These are phyloP conservation scores for Umbilicus rupestris DNA, from an alignment of 164 flowering plant species.

Conservation along the genomic window DNA sequence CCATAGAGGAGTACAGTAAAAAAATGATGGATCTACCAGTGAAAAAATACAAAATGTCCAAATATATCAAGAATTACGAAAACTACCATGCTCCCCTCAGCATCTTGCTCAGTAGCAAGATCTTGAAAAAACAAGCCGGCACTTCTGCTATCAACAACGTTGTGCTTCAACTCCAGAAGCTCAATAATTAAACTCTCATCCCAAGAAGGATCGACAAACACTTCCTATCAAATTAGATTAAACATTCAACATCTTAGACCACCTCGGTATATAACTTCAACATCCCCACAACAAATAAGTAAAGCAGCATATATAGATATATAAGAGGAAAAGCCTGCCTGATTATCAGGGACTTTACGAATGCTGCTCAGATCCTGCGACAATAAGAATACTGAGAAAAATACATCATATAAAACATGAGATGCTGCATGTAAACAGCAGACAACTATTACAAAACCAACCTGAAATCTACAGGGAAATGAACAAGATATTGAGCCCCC, in stretches of 20 bases:
- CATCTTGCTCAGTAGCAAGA: conserved; percentile 77
- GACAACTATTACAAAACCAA: conserved; percentile 11
- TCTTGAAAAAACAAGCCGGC: conserved; percentile 82
- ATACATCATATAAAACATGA: not conserved
- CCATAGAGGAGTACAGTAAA: no score
- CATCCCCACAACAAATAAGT: not conserved
- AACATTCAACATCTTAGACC: not conserved
- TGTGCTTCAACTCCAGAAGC: conserved; percentile 65
- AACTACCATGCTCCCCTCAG: conserved; percentile 47
- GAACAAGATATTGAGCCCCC: conserved; percentile 59
- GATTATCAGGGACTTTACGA: conserved; percentile 87
- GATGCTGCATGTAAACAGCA: not conserved
- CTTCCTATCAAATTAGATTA: conserved; percentile 51
- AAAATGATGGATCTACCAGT: no score
- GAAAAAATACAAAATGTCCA: no score
- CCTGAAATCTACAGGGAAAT: conserved; percentile 67
- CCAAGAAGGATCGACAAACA: conserved; percentile 61
- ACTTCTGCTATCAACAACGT: conserved; percentile 59
- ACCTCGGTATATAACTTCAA: not conserved
- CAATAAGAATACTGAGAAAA: not conserved
- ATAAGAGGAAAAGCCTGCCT: conserved; percentile 32
- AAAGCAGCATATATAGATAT: no score
- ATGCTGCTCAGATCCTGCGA: conserved; percentile 71
- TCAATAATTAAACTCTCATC: conserved; percentile 82
- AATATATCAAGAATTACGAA: not conserved